phyloP scores from a whole-genome alignment of 257 asterid genomes.

The Nicotiana benthamiana region DNA sequence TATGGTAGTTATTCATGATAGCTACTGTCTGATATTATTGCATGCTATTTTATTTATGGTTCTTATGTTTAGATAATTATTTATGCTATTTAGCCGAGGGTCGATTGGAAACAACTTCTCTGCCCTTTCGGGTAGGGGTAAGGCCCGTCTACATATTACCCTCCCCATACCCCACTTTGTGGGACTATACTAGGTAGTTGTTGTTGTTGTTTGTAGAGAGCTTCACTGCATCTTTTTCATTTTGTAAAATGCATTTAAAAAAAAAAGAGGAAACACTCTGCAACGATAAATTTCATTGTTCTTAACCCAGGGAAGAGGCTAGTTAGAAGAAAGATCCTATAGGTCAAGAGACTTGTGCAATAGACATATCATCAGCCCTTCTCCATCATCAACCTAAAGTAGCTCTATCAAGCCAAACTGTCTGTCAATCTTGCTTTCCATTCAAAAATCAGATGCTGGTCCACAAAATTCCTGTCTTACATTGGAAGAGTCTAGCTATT shows the following conservation, averaged over 20 bases:
- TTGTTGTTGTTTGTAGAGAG: not conserved
- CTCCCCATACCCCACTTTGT: too few species aligned
- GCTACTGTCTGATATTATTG: too few species aligned
- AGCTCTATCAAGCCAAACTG: not conserved
- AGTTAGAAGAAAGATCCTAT: not conserved
- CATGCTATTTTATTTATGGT: too few species aligned
- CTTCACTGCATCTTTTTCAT: not conserved
- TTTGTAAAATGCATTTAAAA: not conserved
- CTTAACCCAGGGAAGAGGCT: not conserved
- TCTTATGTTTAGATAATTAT: too few species aligned
- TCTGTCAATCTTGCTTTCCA: not conserved
- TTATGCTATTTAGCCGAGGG: too few species aligned
- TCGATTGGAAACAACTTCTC: too few species aligned
- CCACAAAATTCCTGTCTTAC: too few species aligned
- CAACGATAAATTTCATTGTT: not conserved
- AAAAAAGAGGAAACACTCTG: not conserved
- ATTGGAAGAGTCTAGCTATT: too few species aligned
- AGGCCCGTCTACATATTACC: too few species aligned
- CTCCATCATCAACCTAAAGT: not conserved
- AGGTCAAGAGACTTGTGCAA: not conserved
- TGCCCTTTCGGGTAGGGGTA: too few species aligned
- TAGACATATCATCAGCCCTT: not conserved
- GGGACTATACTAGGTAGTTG: too few species aligned
- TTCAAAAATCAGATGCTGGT: not conserved
- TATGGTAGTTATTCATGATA: too few species aligned